Percentiles rank a stretch among this genome's conserved stretches.
These are phyloP conservation scores for Ogataea paradorogensis DNA, from an alignment of 805 yeast genomes.

Conservation along the genomic window DNA sequence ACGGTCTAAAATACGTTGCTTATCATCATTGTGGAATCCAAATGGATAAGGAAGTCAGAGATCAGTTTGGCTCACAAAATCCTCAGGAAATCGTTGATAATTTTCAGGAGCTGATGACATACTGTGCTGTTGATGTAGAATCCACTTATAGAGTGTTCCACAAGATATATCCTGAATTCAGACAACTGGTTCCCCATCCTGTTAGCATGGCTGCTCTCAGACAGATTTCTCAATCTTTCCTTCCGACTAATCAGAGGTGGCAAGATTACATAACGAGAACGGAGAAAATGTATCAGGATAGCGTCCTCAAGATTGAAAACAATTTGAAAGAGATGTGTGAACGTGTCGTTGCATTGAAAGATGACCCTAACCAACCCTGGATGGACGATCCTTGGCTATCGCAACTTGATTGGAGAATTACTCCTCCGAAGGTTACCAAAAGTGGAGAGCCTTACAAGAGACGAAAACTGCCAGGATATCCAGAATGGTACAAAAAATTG, in stretches of 20 bases:
- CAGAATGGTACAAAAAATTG: slow-evolving; percentile 83
- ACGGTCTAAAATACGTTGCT: slow-evolving; percentile 78
- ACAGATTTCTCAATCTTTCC: slow-evolving; percentile 65
- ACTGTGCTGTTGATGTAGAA: slow-evolving; percentile 83
- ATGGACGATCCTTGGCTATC: slow-evolving; percentile 80
- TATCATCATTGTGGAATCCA: slow-evolving; percentile 68
- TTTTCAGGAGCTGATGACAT: slow-evolving; percentile 61
- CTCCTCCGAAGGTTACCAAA: slow-evolving; percentile 59
- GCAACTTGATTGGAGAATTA: slow-evolving; percentile 84
- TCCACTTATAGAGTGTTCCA: slow-evolving; percentile 70
- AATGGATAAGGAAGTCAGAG: slow-evolving; percentile 66
- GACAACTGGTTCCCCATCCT: slow-evolving; percentile 80
- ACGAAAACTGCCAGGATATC: slow-evolving; percentile 85
- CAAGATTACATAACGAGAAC: slow-evolving; percentile 62
- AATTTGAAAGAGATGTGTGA: slow-evolving; percentile 60
- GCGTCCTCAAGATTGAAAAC: slow-evolving; percentile 52
- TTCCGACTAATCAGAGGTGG: slow-evolving; percentile 82
- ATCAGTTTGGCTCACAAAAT: slow-evolving; percentile 55
- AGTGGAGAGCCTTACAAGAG: slow-evolving; percentile 65
- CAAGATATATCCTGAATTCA: slow-evolving; percentile 67
- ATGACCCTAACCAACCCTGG: slow-evolving; percentile 40
- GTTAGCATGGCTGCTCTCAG: slow-evolving; percentile 87
- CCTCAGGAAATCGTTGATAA: slow-evolving; percentile 51
- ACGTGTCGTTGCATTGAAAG: slow-evolving; percentile 48
- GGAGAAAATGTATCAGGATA: slow-evolving; percentile 62